These are phyloP conservation scores for Fusarium illudens DNA, from an alignment of 2,329 filamentous ascomycete genomes.

Conservation along the genomic window DNA sequence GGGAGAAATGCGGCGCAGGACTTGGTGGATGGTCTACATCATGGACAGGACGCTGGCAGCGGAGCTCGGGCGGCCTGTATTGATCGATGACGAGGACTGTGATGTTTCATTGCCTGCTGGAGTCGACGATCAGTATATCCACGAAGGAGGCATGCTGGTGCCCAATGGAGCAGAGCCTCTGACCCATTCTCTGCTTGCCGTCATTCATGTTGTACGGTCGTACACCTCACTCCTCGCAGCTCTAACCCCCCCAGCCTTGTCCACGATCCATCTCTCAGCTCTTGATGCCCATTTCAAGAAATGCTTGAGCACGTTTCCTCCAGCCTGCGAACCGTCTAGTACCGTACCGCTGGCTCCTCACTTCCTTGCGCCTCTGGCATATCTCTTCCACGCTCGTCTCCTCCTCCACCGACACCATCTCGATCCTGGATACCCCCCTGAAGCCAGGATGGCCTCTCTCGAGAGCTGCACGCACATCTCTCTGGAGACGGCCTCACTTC, in stretches of 20 bases:
- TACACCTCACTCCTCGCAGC: conserved; percentile 78
- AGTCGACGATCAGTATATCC: conserved; percentile 81
- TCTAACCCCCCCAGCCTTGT: conserved; percentile 72
- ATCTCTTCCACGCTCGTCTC: conserved; percentile 84
- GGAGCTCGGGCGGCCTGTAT: conserved; percentile 79
- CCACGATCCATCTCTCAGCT: conserved; percentile 72
- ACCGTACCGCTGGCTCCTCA: conserved; percentile 75
- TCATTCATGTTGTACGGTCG: conserved; percentile 83
- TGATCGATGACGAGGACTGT: conserved; percentile 90
- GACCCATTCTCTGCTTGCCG: conserved; percentile 76
- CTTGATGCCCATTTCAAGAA: conserved; percentile 83
- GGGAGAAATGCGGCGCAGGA: conserved; percentile 82
- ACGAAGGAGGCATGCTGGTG: conserved; percentile 63
- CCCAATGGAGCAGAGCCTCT: conserved; percentile 63
- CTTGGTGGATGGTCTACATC: conserved; percentile 95
- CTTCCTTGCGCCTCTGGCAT: conserved; percentile 77
- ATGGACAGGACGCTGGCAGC: conserved; percentile 84
- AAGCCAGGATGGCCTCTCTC: conserved; percentile 75
- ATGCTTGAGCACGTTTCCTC: conserved; percentile 79
- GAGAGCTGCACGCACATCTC: conserved; percentile 79
- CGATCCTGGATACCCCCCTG: conserved; percentile 71
- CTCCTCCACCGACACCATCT: conserved; percentile 90
- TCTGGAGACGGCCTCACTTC: conserved; percentile 79
- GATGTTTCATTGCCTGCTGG: conserved; percentile 82
- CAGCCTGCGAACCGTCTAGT: conserved; percentile 74